These are phyloP conservation scores for Erysiphe pisi DNA, from an alignment of 2,329 filamentous ascomycete species.

Conservation along the genomic window DNA sequence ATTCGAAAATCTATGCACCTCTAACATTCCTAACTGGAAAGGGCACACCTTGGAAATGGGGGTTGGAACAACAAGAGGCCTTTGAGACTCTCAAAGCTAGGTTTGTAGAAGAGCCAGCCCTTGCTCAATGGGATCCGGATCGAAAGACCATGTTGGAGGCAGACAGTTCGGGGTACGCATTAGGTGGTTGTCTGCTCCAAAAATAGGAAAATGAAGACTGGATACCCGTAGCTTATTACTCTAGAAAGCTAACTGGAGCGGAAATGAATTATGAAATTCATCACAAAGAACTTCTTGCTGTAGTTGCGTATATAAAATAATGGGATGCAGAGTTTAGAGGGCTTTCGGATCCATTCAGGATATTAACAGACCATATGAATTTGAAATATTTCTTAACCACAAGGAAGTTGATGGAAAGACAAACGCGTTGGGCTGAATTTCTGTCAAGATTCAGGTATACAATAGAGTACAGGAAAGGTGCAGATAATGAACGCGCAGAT, in stretches of 20 bases:
- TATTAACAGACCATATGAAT: not conserved
- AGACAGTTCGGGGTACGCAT: not conserved
- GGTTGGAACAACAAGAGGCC: not conserved
- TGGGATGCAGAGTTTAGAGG: not conserved
- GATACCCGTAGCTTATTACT: not conserved
- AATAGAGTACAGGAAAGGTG: slow-evolving; percentile 2
- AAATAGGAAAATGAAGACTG: not conserved
- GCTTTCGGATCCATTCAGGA: not conserved
- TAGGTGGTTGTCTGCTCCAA: not conserved
- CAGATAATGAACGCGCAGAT: not conserved
- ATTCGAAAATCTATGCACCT: not conserved
- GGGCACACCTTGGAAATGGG: not conserved
- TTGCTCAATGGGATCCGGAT: not conserved
- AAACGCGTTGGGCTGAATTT: not conserved
- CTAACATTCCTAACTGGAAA: not conserved
- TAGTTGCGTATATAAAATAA: not conserved
- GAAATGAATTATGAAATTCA: slow-evolving; percentile 19
- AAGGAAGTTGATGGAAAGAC: not conserved
- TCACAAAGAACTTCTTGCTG: slow-evolving; percentile 15
- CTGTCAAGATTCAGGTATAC: not conserved
- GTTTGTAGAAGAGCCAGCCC: not conserved
- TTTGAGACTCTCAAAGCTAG: not conserved
- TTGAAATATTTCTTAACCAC: slow-evolving; percentile 6
- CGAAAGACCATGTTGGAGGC: not conserved
- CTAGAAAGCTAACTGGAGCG: not conserved